Percentiles rank a stretch among this genome's conserved stretches.
phyloP scores from a whole-genome alignment of 1,284 basidiomycete genomes.

The Nidula niveotomentosa region DNA sequence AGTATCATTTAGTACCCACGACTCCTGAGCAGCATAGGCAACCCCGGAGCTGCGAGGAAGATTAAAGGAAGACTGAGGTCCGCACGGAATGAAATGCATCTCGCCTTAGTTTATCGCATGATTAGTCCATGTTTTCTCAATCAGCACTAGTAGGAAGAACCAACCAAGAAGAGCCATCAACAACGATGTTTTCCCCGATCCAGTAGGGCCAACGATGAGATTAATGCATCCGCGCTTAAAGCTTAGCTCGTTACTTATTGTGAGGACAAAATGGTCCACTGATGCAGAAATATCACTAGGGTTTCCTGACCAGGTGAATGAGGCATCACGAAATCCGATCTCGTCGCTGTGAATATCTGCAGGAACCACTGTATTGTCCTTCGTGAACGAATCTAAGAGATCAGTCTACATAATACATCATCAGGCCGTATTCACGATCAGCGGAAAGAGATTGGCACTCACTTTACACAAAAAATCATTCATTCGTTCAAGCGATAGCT shows the following conservation, averaged over 20 bases:
- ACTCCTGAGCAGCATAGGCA: constrained; percentile 76
- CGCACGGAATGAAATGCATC: constrained; percentile 34
- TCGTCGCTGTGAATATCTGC: background rate
- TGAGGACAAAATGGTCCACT: background rate
- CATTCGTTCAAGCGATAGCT: constrained; percentile 2
- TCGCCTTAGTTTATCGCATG: background rate
- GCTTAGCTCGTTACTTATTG: background rate
- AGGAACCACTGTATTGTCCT: no score
- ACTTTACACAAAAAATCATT: background rate
- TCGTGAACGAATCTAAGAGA: background rate
- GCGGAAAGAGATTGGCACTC: background rate
- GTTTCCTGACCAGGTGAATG: background rate
- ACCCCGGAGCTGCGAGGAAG: constrained; percentile 69
- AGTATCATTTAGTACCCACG: constrained; percentile 64
- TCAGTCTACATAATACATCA: background rate
- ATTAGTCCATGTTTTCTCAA: no score
- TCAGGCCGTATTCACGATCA: background rate
- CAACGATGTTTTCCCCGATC: constrained; percentile 46
- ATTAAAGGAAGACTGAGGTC: constrained; percentile 59
- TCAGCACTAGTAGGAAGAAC: no score
- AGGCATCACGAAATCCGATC: background rate
- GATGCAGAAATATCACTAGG: background rate
- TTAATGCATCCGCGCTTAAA: background rate
- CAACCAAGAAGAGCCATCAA: constrained; percentile 55
- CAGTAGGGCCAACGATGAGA: background rate